Evolutionary conservation across 305 asterid species (phyloP).

Genomic region (Rubia tinctorum): DNA sequence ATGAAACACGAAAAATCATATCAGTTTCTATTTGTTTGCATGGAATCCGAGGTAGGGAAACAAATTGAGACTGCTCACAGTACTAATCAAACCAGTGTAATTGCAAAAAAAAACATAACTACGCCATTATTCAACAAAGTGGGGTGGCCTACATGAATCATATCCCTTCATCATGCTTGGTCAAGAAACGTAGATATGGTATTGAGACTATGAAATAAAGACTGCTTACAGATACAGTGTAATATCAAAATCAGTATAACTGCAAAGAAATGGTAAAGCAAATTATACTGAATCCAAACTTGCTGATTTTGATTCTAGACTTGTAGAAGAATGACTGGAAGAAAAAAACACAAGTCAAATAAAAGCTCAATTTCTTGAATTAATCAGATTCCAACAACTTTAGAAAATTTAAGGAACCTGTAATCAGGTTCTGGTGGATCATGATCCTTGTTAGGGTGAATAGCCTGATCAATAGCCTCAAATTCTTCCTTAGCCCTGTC

Average conservation of each 20-base stretch:
- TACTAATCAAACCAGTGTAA: neutral
- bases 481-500: constrained; percentile 73
- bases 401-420: constrained; percentile 27
- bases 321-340: constrained; percentile 32
- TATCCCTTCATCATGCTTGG: too few species aligned
- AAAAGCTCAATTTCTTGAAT: neutral
- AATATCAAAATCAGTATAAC: neutral
- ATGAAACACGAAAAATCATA: neutral
- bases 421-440: constrained; percentile 11
- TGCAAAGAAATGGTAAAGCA: neutral
- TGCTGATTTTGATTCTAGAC: constrained; percentile 21
- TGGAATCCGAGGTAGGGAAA: neutral
- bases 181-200: too few species aligned
- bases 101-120: too few species aligned
- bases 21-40: neutral
- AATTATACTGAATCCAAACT: constrained; percentile 40
- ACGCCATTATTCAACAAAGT: too few species aligned
- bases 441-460: constrained; percentile 56
- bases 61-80: neutral
- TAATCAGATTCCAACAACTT: neutral
- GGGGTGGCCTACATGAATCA: too few species aligned
- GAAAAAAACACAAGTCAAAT: constrained; percentile 3
- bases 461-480: constrained; percentile 59
- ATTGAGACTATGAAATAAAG: too few species aligned
- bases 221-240: neutral